These are phyloP conservation scores for Aspergillus melleus DNA, from an alignment of 2,329 filamentous ascomycete species.

Conservation along the genomic window DNA sequence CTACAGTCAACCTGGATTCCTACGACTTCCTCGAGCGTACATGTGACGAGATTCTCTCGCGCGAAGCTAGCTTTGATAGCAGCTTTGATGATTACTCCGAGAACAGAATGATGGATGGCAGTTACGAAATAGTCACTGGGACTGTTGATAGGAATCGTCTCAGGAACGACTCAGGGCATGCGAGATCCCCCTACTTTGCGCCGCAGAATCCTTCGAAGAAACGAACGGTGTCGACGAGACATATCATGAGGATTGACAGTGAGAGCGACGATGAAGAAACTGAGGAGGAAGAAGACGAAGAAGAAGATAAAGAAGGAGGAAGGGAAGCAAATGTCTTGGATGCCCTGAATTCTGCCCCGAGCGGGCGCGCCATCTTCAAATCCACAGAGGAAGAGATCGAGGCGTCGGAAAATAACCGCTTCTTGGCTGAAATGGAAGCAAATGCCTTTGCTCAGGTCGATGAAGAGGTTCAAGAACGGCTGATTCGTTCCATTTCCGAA, in stretches of 20 bases:
- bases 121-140: background rate
- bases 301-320: background rate
- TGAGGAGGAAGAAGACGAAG: background rate
- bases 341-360: background rate
- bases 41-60: constrained; percentile 26
- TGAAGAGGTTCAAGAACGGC: background rate
- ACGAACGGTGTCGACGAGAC: background rate
- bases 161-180: background rate
- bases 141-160: background rate
- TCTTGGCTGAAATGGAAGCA: background rate
- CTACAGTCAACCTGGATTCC: constrained; percentile 16
- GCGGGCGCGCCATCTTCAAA: background rate
- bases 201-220: background rate
- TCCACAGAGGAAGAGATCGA: background rate
- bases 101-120: background rate
- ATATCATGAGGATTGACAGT: background rate
- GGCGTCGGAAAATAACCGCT: background rate
- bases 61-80: constrained; percentile 22
- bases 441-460: background rate
- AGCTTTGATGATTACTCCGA: constrained; percentile 16
- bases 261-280: background rate
- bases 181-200: background rate
- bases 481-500: background rate
- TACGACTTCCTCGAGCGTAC: constrained; percentile 25
- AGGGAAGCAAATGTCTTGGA: background rate